Conservation (phyloP, 2,329 filamentous ascomycete species). For the Fusarium concolor region DNA sequence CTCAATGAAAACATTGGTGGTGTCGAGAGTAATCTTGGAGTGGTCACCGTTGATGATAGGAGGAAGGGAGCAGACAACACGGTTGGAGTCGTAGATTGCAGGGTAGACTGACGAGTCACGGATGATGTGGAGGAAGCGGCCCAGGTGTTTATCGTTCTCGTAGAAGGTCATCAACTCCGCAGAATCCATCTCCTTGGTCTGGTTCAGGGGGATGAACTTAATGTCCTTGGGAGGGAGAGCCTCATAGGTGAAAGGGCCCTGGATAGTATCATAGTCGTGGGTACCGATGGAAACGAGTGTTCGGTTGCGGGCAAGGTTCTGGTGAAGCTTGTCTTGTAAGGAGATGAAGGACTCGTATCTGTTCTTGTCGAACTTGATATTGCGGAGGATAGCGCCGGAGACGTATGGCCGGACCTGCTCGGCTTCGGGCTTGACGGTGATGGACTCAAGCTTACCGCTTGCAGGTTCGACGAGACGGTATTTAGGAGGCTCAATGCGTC, state of each 20-base stretch:
- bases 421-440: conserved; percentile 82
- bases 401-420: conserved; percentile 86
- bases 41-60: conserved; percentile 98
- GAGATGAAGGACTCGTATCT: conserved; percentile 97
- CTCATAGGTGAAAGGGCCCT: conserved; percentile 97
- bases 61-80: conserved; percentile 89
- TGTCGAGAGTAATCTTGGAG: conserved; percentile 93
- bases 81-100: conserved; percentile 91
- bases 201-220: conserved; percentile 90
- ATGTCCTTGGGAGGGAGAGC: conserved; percentile 92
- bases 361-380: conserved; percentile 90
- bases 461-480: conserved; percentile 80
- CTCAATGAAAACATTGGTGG: conserved; percentile 95
- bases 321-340: conserved; percentile 97
- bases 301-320: conserved; percentile 91
- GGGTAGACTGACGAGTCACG: conserved; percentile 93
- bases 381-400: conserved; percentile 87
- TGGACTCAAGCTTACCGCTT: conserved; percentile 79
- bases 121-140: conserved; percentile 93
- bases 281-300: conserved; percentile 98
- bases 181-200: conserved; percentile 87
- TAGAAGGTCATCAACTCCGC: conserved; percentile 95
- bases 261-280: conserved; percentile 91
- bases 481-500: conserved; percentile 78
- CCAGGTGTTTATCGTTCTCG: conserved; percentile 92